Evolutionary conservation across 2,329 filamentous ascomycete species (phyloP), one percentile per base, ranked within the genome.

Genomic region (Pseudogymnoascus sp.): DNA sequence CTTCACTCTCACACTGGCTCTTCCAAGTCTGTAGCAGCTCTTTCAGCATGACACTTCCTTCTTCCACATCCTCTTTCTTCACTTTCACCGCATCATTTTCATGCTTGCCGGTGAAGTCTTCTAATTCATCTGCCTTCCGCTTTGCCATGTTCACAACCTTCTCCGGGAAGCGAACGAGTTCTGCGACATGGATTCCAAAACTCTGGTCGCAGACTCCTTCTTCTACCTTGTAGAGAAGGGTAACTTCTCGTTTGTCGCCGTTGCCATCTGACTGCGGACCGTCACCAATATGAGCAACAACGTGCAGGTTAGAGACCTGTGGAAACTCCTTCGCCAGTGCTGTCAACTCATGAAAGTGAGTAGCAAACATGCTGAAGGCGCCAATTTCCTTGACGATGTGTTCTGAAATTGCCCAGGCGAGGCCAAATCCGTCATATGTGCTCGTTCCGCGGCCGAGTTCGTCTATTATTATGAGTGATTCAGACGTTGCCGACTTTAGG

Each of bases 121-220:
- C 94, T 36, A 99, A 81, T 79, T 99, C 95, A 74, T 97, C 94
- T 0, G 94, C 94, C 78, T 99, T 99, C 68, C 94, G 85, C 77
- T 96, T 96, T n/a, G 94, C 94, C 95, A 99, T 99, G 65, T 92
- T 91, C 63, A 99, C 89, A 14, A 99, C 95, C 77, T 99, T 99
- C 68, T 91, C 87, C 0, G 94, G 94, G 77, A 99, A 99, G 47
- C 92, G 86, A 18, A 99, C 94, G 5, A 99, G 83, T 77, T 99
- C 94, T 0, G 94, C 94, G 12, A 99, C 95, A 75, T 99, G 94
- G 68, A 99, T 99, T 68, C 94, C 94, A 73, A 99, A 99, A 62
- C 89, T 94, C 77, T 99, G 94, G 74, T 99, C 94, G 72, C 92
- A 97, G 68, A 99, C 88, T 57, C 94, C 94, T 0, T 90, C 90